phyloP scores from a whole-genome alignment of 2,329 filamentous ascomycete species.

The Colletotrichum destructivum region DNA sequence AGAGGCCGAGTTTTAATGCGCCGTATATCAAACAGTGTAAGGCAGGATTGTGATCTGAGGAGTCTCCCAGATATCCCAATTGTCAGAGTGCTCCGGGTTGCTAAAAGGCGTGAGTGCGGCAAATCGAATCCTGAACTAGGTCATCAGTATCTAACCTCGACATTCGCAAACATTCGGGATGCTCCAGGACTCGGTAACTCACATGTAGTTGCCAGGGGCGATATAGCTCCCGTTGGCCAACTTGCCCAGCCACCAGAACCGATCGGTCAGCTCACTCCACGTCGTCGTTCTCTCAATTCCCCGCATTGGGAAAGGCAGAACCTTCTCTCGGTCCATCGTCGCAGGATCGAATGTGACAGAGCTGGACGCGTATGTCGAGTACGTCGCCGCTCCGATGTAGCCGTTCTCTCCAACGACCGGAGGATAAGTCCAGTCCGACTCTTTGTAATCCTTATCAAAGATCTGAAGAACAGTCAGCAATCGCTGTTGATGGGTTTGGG shows the following conservation, averaged over 20 bases:
- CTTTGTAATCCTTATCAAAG: slow-evolving; percentile 47
- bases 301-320: slow-evolving; percentile 45
- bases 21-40: not conserved
- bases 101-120: slow-evolving; percentile 49
- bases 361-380: slow-evolving; percentile 42
- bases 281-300: slow-evolving; percentile 43
- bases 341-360: slow-evolving; percentile 43
- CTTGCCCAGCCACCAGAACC: slow-evolving; percentile 49
- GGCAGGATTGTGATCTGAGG: slow-evolving; percentile 37
- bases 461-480: slow-evolving; percentile 39
- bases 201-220: slow-evolving; percentile 46
- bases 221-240: slow-evolving; percentile 49
- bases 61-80: slow-evolving; percentile 48
- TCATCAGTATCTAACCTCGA: not conserved
- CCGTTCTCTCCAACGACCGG: slow-evolving; percentile 47
- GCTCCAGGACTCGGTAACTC: not conserved
- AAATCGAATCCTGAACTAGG: slow-evolving; percentile 42
- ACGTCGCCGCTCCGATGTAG: slow-evolving; percentile 48
- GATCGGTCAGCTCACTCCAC: slow-evolving; percentile 34
- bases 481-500: accelerated
- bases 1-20: not conserved
- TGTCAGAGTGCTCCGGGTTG: slow-evolving; percentile 34
- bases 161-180: not conserved
- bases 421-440: slow-evolving; percentile 49
- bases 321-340: slow-evolving; percentile 45